phyloP scores from a whole-genome alignment of 1,284 basidiomycete genomes.

The Laetiporus sulphureus region DNA sequence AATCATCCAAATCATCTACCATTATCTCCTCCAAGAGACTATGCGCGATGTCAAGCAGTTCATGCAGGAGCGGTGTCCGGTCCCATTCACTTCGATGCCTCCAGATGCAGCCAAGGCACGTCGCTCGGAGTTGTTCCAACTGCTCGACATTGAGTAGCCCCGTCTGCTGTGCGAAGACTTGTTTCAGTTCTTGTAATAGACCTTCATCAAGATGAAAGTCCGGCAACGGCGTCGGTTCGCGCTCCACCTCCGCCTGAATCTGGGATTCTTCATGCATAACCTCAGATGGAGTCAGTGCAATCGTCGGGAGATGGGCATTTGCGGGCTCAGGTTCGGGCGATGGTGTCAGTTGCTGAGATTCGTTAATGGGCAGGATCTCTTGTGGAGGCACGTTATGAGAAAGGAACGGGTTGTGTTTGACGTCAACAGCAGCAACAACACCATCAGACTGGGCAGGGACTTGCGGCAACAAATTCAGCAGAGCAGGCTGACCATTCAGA shows the following conservation, averaged over 20 bases:
- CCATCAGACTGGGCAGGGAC: too few species aligned
- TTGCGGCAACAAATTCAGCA: too few species aligned
- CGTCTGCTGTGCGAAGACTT: conserved; percentile 47
- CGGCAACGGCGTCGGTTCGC: conserved; percentile 56
- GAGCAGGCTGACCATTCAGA: too few species aligned
- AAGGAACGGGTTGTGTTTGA: conserved; percentile 3
- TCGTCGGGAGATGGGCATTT: not conserved
- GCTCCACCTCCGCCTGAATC: conserved; percentile 44
- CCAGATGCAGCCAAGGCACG: conserved; percentile 79
- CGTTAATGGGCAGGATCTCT: not conserved
- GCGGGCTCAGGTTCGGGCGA: not conserved
- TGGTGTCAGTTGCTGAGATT: not conserved
- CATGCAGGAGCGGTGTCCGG: conserved; percentile 55
- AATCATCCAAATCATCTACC: conserved; percentile 19
- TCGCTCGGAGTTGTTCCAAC: conserved; percentile 89
- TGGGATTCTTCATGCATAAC: conserved; percentile 9
- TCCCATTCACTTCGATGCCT: conserved; percentile 79
- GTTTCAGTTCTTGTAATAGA: conserved; percentile 39
- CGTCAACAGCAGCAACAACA: too few species aligned
- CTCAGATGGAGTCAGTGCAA: not conserved
- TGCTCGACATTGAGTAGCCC: conserved; percentile 72
- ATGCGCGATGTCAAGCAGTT: conserved; percentile 47
- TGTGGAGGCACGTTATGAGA: not conserved
- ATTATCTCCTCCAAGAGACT: conserved; percentile 57
- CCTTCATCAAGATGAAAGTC: conserved; percentile 56